phyloP scores from a whole-genome alignment of 2,329 filamentous ascomycete species.

The Tothia fuscella region DNA sequence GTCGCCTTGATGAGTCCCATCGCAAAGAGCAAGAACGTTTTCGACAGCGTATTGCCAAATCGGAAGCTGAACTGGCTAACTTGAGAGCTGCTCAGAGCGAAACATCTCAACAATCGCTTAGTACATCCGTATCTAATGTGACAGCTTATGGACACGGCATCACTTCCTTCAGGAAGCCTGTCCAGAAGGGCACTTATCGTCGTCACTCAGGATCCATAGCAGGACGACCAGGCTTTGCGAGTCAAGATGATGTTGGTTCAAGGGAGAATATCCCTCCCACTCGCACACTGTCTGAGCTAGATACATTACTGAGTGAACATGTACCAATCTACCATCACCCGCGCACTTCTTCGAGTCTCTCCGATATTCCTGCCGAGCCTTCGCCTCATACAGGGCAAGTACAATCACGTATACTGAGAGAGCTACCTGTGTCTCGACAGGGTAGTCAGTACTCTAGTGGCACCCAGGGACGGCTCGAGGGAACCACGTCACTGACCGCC shows the following conservation, averaged over 20 bases:
- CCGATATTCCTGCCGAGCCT: not conserved
- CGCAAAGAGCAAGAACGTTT: constrained; percentile 1
- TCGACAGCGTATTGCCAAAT: constrained; percentile 1
- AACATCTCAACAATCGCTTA: not conserved
- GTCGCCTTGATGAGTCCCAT: not conserved
- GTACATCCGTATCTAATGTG: not conserved
- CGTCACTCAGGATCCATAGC: too few species aligned
- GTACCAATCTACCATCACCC: not conserved
- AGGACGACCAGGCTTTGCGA: not conserved
- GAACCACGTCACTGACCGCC: too few species aligned
- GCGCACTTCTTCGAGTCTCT: not conserved
- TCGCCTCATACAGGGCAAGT: too few species aligned
- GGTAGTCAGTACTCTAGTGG: too few species aligned
- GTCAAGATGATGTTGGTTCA: not conserved
- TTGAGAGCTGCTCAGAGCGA: not conserved
- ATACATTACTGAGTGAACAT: constrained; percentile 1
- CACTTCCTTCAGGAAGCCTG: constrained; percentile 3
- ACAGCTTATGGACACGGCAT: not conserved
- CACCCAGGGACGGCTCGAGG: too few species aligned
- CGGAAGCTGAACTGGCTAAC: constrained; percentile 1
- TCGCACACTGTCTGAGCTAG: not conserved
- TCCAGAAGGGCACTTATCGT: not conserved
- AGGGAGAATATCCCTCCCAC: not conserved
- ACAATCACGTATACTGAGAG: not conserved
- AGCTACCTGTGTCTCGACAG: constrained; percentile 1